A percentile compares a stretch with the other conserved stretches of the same genome.
Conservation (phyloP, 495 filamentous ascomycete genomes). For the Durotheca rogersii region DNA sequence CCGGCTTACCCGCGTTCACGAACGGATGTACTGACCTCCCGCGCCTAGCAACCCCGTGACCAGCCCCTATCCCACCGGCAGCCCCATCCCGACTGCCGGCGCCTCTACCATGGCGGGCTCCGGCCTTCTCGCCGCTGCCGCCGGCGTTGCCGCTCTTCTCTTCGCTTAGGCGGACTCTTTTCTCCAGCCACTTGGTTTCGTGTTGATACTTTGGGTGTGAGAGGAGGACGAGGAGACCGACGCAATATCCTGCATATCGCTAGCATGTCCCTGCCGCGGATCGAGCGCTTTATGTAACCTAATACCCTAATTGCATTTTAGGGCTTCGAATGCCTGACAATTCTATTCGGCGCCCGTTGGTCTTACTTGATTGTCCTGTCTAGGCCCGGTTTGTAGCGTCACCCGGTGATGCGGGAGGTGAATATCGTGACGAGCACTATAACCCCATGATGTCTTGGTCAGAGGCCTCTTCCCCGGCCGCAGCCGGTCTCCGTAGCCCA, state of each 20-base stretch:
- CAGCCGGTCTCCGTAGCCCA: too few relatives aligned
- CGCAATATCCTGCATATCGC: slow-evolving; percentile 29
- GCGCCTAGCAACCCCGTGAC: slow-evolving; percentile 27
- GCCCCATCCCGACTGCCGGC: slow-evolving; percentile 46
- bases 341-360: slow-evolving; percentile 10
- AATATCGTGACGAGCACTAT: too few relatives aligned
- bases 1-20: too few relatives aligned
- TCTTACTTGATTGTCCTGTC: not conserved
- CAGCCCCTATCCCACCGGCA: slow-evolving; percentile 33
- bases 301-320: slow-evolving; percentile 46
- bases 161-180: slow-evolving; percentile 47
- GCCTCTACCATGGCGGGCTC: slow-evolving; percentile 48
- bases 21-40: too few relatives aligned
- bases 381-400: too few relatives aligned
- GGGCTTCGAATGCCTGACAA: slow-evolving; percentile 30
- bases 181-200: too few relatives aligned
- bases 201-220: slow-evolving; percentile 31
- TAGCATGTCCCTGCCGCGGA: too few relatives aligned
- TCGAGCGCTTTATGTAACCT: slow-evolving; percentile 47
- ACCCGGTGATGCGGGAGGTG: too few relatives aligned
- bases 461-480: too few relatives aligned
- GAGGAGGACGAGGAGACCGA: slow-evolving; percentile 27
- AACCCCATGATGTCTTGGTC: too few relatives aligned
- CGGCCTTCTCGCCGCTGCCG: slow-evolving; percentile 49
- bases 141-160: slow-evolving; percentile 53